Conservation (phyloP, 805 yeast species). For the Wickerhamomyces strasburgensis region DNA sequence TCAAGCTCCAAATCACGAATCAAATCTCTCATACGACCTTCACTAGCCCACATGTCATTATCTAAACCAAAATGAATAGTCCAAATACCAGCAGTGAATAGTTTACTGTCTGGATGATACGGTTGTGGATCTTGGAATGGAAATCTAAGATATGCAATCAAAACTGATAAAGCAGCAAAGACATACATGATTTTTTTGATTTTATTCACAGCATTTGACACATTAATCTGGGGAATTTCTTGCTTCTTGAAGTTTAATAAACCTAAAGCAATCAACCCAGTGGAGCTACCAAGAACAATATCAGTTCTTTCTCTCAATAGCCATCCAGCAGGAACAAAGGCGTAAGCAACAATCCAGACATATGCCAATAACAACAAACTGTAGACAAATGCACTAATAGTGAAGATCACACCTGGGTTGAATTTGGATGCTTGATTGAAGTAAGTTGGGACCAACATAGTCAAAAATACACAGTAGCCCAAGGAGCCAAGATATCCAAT, state of each 20-base stretch:
- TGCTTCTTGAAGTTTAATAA: conserved; percentile 25
- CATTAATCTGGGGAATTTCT: conserved; percentile 4
- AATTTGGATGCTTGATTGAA: conserved; percentile 53
- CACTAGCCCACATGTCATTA: conserved; percentile 97
- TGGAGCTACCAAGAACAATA: conserved; percentile 56
- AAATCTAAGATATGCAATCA: conserved; percentile 52
- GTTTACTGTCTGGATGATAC: conserved; percentile 58
- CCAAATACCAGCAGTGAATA: conserved; percentile 96
- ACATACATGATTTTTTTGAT: conserved; percentile 27
- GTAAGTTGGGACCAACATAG: conserved; percentile 60
- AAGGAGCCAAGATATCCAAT: conserved; percentile 71
- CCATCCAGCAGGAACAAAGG: conserved; percentile 95
- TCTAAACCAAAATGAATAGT: conserved; percentile 96
- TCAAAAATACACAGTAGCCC: conserved; percentile 55
- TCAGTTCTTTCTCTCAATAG: conserved; percentile 85
- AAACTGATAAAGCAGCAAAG: conserved; percentile 40
- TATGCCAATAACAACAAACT: conserved; percentile 66
- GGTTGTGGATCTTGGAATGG: conserved; percentile 61
- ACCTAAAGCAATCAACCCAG: conserved; percentile 49
- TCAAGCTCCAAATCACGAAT: conserved; percentile 85
- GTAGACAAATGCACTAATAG: conserved; percentile 43
- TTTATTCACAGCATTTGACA: conserved; percentile 10
- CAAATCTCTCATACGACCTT: conserved; percentile 80
- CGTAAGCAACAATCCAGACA: conserved; percentile 97
- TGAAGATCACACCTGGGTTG: conserved; percentile 51